Evolutionary conservation across 139 green algal species (phyloP).

Genomic region (Picochlorum sp.): DNA sequence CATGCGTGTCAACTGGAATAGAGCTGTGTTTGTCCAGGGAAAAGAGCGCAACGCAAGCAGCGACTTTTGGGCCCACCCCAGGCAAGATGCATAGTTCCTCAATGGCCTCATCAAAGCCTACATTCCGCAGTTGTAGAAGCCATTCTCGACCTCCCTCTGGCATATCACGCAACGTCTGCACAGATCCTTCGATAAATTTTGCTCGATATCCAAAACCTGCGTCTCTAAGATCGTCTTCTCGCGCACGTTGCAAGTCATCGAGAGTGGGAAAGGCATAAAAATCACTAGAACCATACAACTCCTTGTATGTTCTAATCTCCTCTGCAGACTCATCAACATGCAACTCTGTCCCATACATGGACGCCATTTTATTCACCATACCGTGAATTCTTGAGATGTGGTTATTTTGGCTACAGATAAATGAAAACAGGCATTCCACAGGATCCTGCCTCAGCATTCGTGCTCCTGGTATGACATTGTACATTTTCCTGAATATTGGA

Average conservation of each 20-base stretch:
- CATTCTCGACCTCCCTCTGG: conserved; percentile 54
- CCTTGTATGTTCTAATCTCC: background rate
- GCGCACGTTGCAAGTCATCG: conserved; percentile 64
- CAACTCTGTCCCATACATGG: conserved; percentile 61
- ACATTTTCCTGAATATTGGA: conserved; percentile 42
- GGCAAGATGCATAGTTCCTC: conserved; percentile 61
- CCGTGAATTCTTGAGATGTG: conserved; percentile 83
- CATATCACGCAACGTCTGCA: conserved; percentile 48
- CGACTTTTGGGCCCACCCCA: conserved; percentile 92
- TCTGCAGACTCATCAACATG: background rate
- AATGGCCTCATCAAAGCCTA: conserved; percentile 54
- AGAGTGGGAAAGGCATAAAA: conserved; percentile 77
- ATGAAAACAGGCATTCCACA: conserved; percentile 88
- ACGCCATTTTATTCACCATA: conserved; percentile 84
- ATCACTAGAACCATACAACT: background rate
- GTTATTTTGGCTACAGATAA: conserved; percentile 96
- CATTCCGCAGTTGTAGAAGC: conserved; percentile 58
- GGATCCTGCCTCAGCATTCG: conserved; percentile 87
- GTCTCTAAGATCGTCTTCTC: conserved; percentile 67
- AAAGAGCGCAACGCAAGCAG: conserved; percentile 88
- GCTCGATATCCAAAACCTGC: conserved; percentile 84
- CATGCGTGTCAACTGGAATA: conserved; percentile 89
- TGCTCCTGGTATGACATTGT: conserved; percentile 47
- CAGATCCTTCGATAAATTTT: conserved; percentile 70
- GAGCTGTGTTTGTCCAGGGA: conserved; percentile 75